Percentiles rank a stretch among this genome's conserved stretches.
phyloP scores from a whole-genome alignment of 805 yeast species.

The Saccharomycopsis sp. region DNA sequence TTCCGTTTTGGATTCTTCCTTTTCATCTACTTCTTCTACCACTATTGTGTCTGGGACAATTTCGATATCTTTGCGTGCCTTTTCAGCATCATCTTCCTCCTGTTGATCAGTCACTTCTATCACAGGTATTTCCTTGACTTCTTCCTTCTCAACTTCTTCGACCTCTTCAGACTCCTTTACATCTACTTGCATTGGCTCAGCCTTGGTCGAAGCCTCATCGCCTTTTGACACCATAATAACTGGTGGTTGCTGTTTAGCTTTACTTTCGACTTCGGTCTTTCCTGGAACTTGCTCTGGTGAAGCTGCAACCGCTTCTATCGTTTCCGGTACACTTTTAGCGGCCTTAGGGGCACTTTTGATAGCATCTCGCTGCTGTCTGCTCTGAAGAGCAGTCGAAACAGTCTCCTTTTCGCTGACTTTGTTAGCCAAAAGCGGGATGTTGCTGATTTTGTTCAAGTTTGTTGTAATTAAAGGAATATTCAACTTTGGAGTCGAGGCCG shows the following conservation, averaged over 20 bases:
- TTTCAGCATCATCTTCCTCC: background rate
- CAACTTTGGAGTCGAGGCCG: conserved; percentile 10
- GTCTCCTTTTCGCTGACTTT: background rate
- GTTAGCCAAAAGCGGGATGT: background rate
- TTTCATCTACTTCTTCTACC: background rate
- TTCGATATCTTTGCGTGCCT: background rate
- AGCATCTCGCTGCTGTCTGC: background rate
- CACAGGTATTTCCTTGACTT: background rate
- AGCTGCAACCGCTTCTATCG: background rate
- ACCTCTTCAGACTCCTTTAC: background rate
- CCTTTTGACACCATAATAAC: no score
- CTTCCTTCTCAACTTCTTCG: no score
- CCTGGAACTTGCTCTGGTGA: background rate
- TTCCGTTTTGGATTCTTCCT: no score
- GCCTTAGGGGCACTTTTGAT: background rate
- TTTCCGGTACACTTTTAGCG: background rate
- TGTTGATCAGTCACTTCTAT: background rate
- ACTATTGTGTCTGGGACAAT: background rate
- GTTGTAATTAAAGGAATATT: conserved; percentile 19
- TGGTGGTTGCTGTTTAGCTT: no score
- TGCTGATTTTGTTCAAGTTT: conserved; percentile 6
- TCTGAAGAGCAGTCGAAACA: no score
- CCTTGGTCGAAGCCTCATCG: no score
- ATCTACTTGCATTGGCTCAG: background rate
- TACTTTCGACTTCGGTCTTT: background rate